phyloP scores from a whole-genome alignment of 1,284 basidiomycete species.

The Leccinum ponderosum region DNA sequence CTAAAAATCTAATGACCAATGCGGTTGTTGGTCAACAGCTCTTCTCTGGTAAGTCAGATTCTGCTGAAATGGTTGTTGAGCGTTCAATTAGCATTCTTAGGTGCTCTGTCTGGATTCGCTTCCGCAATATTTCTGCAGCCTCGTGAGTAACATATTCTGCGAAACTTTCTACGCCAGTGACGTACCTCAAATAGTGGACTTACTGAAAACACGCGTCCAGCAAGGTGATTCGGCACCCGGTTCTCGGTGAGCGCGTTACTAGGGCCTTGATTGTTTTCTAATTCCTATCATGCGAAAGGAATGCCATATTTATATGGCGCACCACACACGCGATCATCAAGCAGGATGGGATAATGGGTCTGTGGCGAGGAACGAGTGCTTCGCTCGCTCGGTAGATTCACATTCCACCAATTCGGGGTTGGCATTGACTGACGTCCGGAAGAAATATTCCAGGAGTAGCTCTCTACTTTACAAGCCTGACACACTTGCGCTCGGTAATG shows the following conservation, averaged over 20 bases:
- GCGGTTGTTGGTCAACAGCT: slow-evolving; percentile 61
- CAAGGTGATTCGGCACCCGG: slow-evolving; percentile 57
- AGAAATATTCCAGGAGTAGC: slow-evolving; percentile 95
- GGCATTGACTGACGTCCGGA: slow-evolving; percentile 2
- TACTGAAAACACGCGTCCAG: slow-evolving; percentile 87
- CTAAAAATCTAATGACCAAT: slow-evolving; percentile 22
- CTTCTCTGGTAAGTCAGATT: slow-evolving; percentile 54
- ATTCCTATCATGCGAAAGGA: slow-evolving; percentile 27
- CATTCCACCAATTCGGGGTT: neutral
- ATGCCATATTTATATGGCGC: slow-evolving; percentile 42
- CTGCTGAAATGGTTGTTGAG: neutral
- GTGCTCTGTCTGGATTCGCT: slow-evolving; percentile 73
- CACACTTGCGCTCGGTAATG: slow-evolving; percentile 73
- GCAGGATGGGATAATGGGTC: slow-evolving; percentile 61
- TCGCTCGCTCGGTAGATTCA: slow-evolving; percentile 69
- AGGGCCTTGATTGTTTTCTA: neutral
- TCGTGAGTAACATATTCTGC: slow-evolving; percentile 43
- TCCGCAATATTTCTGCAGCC: slow-evolving; percentile 79
- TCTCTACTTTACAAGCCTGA: slow-evolving; percentile 87
- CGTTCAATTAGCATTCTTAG: slow-evolving; percentile 35
- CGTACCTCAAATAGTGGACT: slow-evolving; percentile 59
- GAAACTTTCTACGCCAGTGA: too few species aligned
- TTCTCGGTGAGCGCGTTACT: slow-evolving; percentile 35
- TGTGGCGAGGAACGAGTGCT: slow-evolving; percentile 87
- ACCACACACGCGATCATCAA: slow-evolving; percentile 62